Evolutionary conservation across 805 yeast species (phyloP).

Genomic region (Wickerhamiella nectarea): DNA sequence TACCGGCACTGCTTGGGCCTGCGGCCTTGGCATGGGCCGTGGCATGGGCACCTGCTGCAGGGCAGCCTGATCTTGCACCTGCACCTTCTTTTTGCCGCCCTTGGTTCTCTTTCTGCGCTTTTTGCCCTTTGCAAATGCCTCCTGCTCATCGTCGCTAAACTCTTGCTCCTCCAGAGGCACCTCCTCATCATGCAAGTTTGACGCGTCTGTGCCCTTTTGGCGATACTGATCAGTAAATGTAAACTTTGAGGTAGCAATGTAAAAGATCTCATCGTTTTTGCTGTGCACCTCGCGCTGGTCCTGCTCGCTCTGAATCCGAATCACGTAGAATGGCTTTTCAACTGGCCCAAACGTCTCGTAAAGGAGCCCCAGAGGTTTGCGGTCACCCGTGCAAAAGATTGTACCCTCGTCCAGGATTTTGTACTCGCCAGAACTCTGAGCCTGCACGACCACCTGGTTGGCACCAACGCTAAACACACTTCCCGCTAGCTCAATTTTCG

Average conservation of each 20-base stretch:
- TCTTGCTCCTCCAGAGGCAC: slow-evolving; percentile 87
- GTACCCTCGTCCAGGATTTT: slow-evolving; percentile 68
- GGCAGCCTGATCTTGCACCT: too few species aligned
- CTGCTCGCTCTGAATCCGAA: slow-evolving; percentile 44
- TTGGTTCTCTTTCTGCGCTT: slow-evolving; percentile 46
- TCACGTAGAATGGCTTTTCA: slow-evolving; percentile 66
- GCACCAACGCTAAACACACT: slow-evolving; percentile 55
- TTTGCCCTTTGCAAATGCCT: slow-evolving; percentile 50
- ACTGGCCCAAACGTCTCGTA: slow-evolving; percentile 86
- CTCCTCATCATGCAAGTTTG: slow-evolving; percentile 90
- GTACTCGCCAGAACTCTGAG: slow-evolving; percentile 68
- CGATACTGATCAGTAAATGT: slow-evolving; percentile 61
- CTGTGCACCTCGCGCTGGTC: slow-evolving; percentile 35
- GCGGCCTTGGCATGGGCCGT: too few species aligned
- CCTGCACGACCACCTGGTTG: slow-evolving; percentile 55
- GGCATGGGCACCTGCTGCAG: too few species aligned
- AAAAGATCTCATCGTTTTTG: slow-evolving; percentile 48
- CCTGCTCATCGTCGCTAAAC: slow-evolving; percentile 88
- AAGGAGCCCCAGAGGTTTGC: slow-evolving; percentile 57
- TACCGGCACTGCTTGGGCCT: background rate
- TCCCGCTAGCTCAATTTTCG: slow-evolving; percentile 65
- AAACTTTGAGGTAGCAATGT: slow-evolving; percentile 73
- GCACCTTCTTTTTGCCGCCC: slow-evolving; percentile 8
- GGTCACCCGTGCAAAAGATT: slow-evolving; percentile 55
- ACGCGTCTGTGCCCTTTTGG: slow-evolving; percentile 83